Conservation (phyloP, 2,329 filamentous ascomycete species). For the Escovopsis sp. region DNA sequence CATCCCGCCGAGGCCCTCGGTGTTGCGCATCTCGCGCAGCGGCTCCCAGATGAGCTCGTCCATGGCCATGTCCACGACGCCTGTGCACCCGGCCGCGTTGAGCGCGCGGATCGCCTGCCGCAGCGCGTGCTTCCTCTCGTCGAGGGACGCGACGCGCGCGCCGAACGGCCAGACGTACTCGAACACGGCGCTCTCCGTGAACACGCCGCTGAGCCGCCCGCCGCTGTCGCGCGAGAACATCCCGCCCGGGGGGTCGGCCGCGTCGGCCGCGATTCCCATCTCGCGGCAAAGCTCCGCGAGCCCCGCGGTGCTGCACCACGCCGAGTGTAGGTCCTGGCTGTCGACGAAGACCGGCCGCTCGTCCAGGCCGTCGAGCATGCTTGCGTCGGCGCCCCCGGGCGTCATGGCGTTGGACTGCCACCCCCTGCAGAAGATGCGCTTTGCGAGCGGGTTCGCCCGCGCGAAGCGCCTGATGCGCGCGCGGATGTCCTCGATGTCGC, state of each 20-base stretch:
- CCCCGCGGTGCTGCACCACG: constrained; percentile 39
- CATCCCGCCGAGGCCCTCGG: constrained; percentile 20
- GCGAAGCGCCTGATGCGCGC: constrained; percentile 30
- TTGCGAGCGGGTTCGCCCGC: constrained; percentile 28
- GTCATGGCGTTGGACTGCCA: constrained; percentile 39
- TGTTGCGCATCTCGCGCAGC: constrained; percentile 28
- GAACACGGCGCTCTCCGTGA: constrained; percentile 37
- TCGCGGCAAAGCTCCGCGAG: constrained; percentile 25
- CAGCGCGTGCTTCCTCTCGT: constrained; percentile 34
- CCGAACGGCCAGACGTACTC: constrained; percentile 41
- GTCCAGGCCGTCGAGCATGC: constrained; percentile 35
- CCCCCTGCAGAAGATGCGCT: constrained; percentile 36
- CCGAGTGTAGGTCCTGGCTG: constrained; percentile 40
- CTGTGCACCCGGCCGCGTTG: constrained; percentile 37
- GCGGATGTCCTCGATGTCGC: constrained; percentile 34
- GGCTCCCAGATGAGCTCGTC: constrained; percentile 41
- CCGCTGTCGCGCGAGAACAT: constrained; percentile 33
- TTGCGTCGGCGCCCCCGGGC: constrained; percentile 28
- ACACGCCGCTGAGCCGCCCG: constrained; percentile 33
- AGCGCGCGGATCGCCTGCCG: constrained; percentile 34
- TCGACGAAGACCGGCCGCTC: constrained; percentile 41
- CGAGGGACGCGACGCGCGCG: constrained; percentile 29
- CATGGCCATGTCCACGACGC: constrained; percentile 47
- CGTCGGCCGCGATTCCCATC: constrained; percentile 26
- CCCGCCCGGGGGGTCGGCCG: constrained; percentile 34